Base-by-base conservation (phyloP, 768 basidiomycete species). In the Mycena belliarum region DNA sequence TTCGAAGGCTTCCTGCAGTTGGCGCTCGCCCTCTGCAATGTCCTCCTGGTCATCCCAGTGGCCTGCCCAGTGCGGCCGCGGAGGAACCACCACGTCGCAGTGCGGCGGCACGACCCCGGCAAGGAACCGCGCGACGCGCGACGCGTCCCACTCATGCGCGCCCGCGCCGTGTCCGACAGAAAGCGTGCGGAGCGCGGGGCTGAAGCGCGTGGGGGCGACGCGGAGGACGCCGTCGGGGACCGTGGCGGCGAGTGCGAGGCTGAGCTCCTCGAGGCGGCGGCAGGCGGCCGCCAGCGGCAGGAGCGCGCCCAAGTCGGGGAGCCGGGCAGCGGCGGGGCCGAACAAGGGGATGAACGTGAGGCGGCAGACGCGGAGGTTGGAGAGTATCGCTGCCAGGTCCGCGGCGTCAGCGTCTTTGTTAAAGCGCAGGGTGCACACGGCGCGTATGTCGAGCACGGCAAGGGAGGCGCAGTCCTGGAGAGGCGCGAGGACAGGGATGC, bases 371-470 rank as follows among this genome's bases (percentile, higher is more conserved):
- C 33, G 40, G 2, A 56, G 47, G 33, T 35, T 37, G 55, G 55
- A 15, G 3, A 56, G 24, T 4, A 43, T 32, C 10, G 41, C 26
- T 1, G 47, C 47, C 29, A 56, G 32, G 7, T n/a, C 29, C 10
- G 6, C 24, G 33, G 44, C 55, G 9, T 12, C 47, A 1, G 3
- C 24, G 21, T 56, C 33, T 35, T 35, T 41, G 44, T 38, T 21
- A 41, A 55, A 47, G 21, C n/a, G 25, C 24, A 47, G 40, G 0
- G 47, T 11, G 21, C 25, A 47, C 1, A 20, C 37, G 8, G n/a
- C 48, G 47, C 47, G 33, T 12, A 56, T 25, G n/a, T 56, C 55
- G 10, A 56, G 37, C n/a, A 37, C 21, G 41, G 55, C 23, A 18
- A 56, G 55, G 21, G 21, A 40, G 3, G 29, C 12, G 23, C 55